Base-by-base conservation (phyloP, 2,329 filamentous ascomycete species). In the Penicillium aurantiogriseum region DNA sequence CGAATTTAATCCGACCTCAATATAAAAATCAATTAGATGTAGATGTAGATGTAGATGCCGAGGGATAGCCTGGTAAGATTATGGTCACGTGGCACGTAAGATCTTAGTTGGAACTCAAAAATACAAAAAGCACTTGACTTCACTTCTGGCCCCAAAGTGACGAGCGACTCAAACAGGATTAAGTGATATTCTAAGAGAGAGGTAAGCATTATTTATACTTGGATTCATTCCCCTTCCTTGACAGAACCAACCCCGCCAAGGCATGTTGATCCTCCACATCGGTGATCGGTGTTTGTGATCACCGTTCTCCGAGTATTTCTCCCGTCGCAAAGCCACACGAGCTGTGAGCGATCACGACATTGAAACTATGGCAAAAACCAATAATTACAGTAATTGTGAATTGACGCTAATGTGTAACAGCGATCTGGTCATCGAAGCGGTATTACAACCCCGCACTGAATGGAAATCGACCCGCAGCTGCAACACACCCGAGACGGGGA, bases 391-490 rank as follows among this genome's bases (percentile, higher is more conserved):
- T 2, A 13, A 31, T 10, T 11, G 3, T 2, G 10, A n/a, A 27
- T 35, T 39, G 19, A 39, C 4, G 10, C 39, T 51, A 31, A 56
- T 31, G 21, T 51, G 47, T 51, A 44, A 38, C 25, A 56, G 46
- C 23, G 27, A n/a, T 7, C 5, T 44, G 7, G 19, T 51, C 15
- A 4, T 13, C 15, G 21, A 45, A 36, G 11, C 13, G 23, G n/a
- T 23, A 21, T 19, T 15, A 23, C 4, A 36, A 27, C 11, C 39
- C 44, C 54, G 31, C 48, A 56, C 51, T 42, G 54, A 33, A 72
- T 73, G 69, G 70, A 73, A 60, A 67, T 70, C 57, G 72, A 74
- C 66, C 71, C 71, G 51, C 72, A 69, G 48, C 63, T 73, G 49
- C 70, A 64, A 45, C 40, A 59, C 35, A 47, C 59, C 38, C 59